These are phyloP conservation scores for Ajuga chamaepitys DNA, from an alignment of 257 asterid species.

Conservation along the genomic window DNA sequence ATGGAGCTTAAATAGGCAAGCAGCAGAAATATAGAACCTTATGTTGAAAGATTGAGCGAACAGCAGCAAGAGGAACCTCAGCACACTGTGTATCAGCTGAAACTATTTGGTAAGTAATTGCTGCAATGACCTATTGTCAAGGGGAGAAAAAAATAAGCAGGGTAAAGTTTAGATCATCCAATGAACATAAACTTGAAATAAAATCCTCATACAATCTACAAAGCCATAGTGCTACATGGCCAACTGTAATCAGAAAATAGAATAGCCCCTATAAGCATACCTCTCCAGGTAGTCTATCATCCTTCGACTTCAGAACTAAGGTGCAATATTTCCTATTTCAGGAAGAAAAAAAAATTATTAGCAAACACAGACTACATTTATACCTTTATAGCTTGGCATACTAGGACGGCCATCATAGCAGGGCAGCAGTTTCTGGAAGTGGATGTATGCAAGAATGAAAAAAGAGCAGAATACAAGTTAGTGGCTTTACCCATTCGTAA, in stretches of 20 bases:
- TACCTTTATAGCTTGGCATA: not conserved
- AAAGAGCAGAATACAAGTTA: not conserved
- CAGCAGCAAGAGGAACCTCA: conserved; percentile 95
- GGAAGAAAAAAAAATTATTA: conserved; percentile 13
- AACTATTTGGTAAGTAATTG: conserved; percentile 76
- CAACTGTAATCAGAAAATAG: not conserved
- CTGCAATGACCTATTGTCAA: conserved; percentile 61
- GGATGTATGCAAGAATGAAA: not conserved
- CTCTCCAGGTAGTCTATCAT: conserved; percentile 33
- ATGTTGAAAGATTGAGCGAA: conserved; percentile 48
- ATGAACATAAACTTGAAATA: not conserved
- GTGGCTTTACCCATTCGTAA: conserved; percentile 65
- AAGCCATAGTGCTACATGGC: not conserved
- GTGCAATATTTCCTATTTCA: conserved; percentile 72
- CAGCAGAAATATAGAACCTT: conserved; percentile 40
- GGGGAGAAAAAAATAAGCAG: not conserved
- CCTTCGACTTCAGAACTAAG: conserved; percentile 48
- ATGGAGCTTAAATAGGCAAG: conserved; percentile 4
- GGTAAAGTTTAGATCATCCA: not conserved
- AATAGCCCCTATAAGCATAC: conserved; percentile 32
- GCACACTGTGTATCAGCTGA: conserved; percentile 85
- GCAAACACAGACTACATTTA: not conserved
- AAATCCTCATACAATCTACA: not conserved
- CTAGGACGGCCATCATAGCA: not conserved
- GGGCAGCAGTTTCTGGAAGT: not conserved